Conservation (phyloP, 2,329 filamentous ascomycete species). For the Claviceps purpurea region DNA sequence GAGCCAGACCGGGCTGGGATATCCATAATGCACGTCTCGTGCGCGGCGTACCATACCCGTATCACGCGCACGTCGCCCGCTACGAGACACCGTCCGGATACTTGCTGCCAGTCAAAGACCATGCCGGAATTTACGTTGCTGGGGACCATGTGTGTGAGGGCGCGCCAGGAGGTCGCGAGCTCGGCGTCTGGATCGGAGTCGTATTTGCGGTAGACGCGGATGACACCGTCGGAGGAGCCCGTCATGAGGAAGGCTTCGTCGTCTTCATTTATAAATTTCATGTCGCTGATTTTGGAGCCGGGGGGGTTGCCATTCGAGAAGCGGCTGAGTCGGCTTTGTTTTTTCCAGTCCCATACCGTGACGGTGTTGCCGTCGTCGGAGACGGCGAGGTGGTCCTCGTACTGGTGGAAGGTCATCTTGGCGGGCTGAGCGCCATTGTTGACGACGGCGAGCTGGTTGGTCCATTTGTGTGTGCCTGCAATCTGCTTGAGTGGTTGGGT, state of each 20-base stretch:
- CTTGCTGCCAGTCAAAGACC: constrained; percentile 98
- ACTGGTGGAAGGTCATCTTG: constrained; percentile 95
- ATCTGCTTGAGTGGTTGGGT: constrained; percentile 89
- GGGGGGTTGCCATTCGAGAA: constrained; percentile 93
- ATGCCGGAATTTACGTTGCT: constrained; percentile 91
- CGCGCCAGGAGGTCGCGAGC: constrained; percentile 81
- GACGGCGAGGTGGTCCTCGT: constrained; percentile 88
- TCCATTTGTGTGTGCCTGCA: constrained; percentile 78
- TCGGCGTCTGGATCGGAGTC: constrained; percentile 64
- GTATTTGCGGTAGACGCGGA: constrained; percentile 88
- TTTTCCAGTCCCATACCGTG: constrained; percentile 87
- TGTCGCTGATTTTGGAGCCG: constrained; percentile 83
- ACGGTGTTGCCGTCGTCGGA: constrained; percentile 88
- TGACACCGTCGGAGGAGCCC: constrained; percentile 85
- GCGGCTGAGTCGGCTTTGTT: constrained; percentile 57
- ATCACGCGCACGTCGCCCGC: constrained; percentile 94
- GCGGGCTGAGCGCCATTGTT: constrained; percentile 82
- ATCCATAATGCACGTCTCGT: constrained; percentile 84
- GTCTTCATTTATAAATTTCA: constrained; percentile 97
- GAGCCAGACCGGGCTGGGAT: constrained; percentile 90
- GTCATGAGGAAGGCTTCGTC: constrained; percentile 92
- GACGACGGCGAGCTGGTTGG: constrained; percentile 66
- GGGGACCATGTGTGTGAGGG: constrained; percentile 83
- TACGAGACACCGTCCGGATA: constrained; percentile 87
- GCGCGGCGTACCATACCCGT: constrained; percentile 87